Evolutionary conservation across 2,329 filamentous ascomycete genomes (phyloP).

Genomic region (Alternaria ventricosa): DNA sequence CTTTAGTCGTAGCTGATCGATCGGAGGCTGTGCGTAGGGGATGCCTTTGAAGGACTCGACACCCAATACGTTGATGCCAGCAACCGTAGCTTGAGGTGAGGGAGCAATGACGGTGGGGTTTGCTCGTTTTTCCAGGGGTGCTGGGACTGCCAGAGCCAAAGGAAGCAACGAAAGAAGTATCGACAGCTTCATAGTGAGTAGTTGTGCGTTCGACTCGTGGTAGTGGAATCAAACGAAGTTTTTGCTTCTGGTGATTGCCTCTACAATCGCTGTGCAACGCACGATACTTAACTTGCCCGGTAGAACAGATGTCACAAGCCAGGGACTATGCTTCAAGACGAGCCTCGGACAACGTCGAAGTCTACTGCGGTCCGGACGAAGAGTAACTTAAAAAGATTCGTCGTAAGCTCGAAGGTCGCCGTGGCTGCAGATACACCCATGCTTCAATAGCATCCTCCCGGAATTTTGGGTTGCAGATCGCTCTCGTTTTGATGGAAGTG

Average conservation of each 20-base stretch:
- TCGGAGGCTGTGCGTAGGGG: constrained; percentile 74
- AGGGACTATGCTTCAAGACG: constrained; percentile 6
- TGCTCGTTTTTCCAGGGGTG: constrained; percentile 54
- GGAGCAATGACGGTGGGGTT: constrained; percentile 62
- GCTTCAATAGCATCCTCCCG: constrained; percentile 1
- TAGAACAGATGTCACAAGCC: constrained; percentile 25
- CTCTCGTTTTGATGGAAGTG: constrained; percentile 4
- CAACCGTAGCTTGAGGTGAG: constrained; percentile 60
- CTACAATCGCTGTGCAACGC: constrained; percentile 5
- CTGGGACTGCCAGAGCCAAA: constrained; percentile 41
- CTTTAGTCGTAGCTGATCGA: constrained; percentile 70
- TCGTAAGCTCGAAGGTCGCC: constrained; percentile 14
- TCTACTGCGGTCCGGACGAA: constrained; percentile 25
- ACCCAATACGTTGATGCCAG: constrained; percentile 53
- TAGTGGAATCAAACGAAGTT: neutral
- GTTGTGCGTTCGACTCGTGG: neutral
- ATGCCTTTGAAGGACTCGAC: constrained; percentile 77
- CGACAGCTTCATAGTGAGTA: constrained; percentile 37
- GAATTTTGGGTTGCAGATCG: constrained; percentile 11
- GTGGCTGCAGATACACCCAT: constrained; percentile 29
- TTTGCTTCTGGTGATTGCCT: neutral
- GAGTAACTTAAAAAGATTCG: constrained; percentile 1
- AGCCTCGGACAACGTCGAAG: constrained; percentile 21
- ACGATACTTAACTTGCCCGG: constrained; percentile 9
- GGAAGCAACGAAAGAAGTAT: constrained; percentile 33